A percentile compares a stretch with the other conserved stretches of the same genome.
Evolutionary conservation across 805 yeast genomes (phyloP).

Genomic region (Priceomyces melissophilus): DNA sequence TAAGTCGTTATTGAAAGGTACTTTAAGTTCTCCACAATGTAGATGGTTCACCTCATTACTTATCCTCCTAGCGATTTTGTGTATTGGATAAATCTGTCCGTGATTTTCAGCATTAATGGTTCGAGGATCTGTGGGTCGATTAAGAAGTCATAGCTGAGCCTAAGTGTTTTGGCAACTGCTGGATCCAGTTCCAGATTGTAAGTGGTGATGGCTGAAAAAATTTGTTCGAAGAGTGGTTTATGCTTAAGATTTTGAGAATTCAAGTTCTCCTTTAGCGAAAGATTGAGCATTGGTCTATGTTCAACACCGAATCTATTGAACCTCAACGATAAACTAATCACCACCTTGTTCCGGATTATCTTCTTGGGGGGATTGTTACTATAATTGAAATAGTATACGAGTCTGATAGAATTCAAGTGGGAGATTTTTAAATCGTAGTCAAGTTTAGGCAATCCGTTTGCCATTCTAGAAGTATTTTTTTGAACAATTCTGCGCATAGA

Average conservation of each 20-base stretch:
- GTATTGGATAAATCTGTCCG: slow-evolving; percentile 23
- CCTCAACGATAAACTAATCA: slow-evolving; percentile 24
- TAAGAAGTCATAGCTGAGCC: slow-evolving; percentile 38
- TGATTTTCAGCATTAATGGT: slow-evolving; percentile 28
- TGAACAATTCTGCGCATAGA: slow-evolving; percentile 13
- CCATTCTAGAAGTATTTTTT: slow-evolving; percentile 13
- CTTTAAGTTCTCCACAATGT: background rate
- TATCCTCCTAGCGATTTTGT: slow-evolving; percentile 4
- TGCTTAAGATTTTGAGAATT: slow-evolving; percentile 34
- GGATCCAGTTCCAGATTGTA: slow-evolving; percentile 13
- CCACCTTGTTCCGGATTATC: slow-evolving; percentile 31
- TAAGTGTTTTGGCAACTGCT: slow-evolving; percentile 15
- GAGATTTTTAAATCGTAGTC: slow-evolving; percentile 29
- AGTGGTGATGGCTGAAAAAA: slow-evolving; percentile 24
- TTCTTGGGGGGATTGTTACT: slow-evolving; percentile 26
- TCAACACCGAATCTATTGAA: slow-evolving; percentile 27
- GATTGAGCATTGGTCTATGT: slow-evolving; percentile 18
- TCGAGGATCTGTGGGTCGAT: slow-evolving; percentile 23
- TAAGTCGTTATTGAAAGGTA: background rate
- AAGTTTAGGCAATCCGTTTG: slow-evolving; percentile 30
- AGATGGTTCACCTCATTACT: background rate
- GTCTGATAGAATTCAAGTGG: slow-evolving; percentile 29
- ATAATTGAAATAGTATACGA: slow-evolving; percentile 28
- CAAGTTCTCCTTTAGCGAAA: slow-evolving; percentile 36
- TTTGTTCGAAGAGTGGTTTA: slow-evolving; percentile 35